Conservation (phyloP, 192 early-diverging fungal species). For the Coemansia sp. region DNA sequence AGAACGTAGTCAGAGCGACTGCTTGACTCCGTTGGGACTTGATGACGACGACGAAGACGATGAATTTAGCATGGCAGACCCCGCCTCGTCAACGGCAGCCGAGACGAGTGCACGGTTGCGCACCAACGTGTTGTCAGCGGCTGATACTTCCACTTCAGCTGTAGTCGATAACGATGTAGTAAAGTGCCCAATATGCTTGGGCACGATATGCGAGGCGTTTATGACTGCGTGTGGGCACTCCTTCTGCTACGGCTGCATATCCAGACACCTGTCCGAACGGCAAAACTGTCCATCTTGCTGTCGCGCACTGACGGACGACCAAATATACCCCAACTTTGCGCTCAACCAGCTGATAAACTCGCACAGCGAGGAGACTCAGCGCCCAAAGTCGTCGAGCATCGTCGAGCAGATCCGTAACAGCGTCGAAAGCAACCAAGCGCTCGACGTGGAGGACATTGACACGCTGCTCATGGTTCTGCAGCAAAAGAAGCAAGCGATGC, state of each 20-base stretch:
- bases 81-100: neutral
- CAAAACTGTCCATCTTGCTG: slow-evolving; percentile 75
- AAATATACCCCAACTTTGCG: slow-evolving; percentile 85
- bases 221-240: slow-evolving; percentile 84
- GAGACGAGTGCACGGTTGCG: neutral
- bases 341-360: slow-evolving; percentile 46
- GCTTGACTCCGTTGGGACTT: slow-evolving; percentile 24
- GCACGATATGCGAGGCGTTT: slow-evolving; percentile 72
- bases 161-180: neutral
- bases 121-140: neutral
- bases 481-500: slow-evolving; percentile 65
- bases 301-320: slow-evolving; percentile 58
- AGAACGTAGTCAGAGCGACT: slow-evolving; percentile 11
- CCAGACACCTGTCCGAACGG: slow-evolving; percentile 61
- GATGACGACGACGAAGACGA: slow-evolving; percentile 11
- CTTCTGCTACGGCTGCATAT: slow-evolving; percentile 82
- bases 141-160: neutral
- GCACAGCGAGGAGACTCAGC: slow-evolving; percentile 13
- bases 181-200: slow-evolving; percentile 73
- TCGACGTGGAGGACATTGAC: slow-evolving; percentile 66
- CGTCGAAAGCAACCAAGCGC: slow-evolving; percentile 36
- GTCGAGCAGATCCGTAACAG: slow-evolving; percentile 36
- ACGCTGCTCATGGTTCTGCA: slow-evolving; percentile 60
- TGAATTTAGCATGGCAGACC: neutral
- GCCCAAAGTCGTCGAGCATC: slow-evolving; percentile 15